Conservation (phyloP, 257 asterid genomes). For the Agastache rugosa region DNA sequence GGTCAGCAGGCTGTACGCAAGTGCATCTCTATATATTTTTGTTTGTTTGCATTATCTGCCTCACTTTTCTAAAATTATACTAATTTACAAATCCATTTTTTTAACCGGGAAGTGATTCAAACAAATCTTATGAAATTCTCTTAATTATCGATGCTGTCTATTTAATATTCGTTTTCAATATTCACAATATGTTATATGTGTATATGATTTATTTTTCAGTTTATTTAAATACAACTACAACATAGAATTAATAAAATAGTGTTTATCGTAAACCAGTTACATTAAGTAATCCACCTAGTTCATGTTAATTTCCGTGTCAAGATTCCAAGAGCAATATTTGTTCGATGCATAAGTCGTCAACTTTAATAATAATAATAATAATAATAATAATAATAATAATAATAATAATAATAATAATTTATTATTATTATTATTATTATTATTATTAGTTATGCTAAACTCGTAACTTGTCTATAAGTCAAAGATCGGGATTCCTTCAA, state of each 20-base stretch:
- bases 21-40: too few relatives aligned
- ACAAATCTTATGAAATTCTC: neutral
- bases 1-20: too few relatives aligned
- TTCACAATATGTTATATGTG: neutral
- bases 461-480: too few relatives aligned
- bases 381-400: too few relatives aligned
- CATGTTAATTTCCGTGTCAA: neutral
- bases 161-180: neutral
- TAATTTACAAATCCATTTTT: too few relatives aligned
- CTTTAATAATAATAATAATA: too few relatives aligned
- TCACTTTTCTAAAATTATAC: too few relatives aligned
- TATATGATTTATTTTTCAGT: neutral
- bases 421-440: too few relatives aligned
- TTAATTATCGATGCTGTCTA: neutral
- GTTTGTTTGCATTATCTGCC: neutral
- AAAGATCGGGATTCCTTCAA: too few relatives aligned
- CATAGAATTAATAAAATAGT: neutral
- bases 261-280: neutral
- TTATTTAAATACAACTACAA: neutral
- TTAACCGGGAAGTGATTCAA: neutral
- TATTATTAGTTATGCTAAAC: too few relatives aligned
- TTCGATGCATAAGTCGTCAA: too few relatives aligned
- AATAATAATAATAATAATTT: too few relatives aligned
- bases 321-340: neutral
- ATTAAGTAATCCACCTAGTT: neutral